Base-by-base conservation (phyloP, 352 stramenopile species). In the Blastocystis sp. region DNA sequence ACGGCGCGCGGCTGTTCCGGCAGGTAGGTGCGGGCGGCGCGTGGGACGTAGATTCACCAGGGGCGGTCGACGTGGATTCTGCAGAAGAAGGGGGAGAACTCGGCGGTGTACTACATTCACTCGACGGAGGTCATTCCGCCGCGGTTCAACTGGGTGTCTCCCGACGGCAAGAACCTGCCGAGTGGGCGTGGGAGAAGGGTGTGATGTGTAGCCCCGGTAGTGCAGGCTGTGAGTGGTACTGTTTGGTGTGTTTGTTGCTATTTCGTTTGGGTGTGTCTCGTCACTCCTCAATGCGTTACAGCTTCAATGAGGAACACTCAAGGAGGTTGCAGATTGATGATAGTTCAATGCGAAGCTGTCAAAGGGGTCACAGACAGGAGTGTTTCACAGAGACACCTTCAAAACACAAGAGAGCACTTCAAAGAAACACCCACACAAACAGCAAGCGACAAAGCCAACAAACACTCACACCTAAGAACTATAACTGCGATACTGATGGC, bases 41-140 rank as follows among this genome's bases (percentile, higher is more conserved):
- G 34, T 74, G 64, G 38, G 3, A 52, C 34, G 1, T 52, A 77
- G 66, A 19, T 77, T 54, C 34, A 77, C 3, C 19, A 28, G 34
- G 66, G 34, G n/a, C 21, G 2, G 43, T 60, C 14, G 19, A 19
- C 19, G 52, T 77, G 66, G 66, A 34, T 77, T 19, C 66, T 77
- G 11, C 66, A n/a, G 42, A 54, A 60, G 2, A 60, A 54, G 38
- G 66, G 40, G 28, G 40, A 21, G n/a, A 34, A 52, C 34, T 24
- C 43, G 40, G 21, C 38, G 43, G 34, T 34, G 19, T 77, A 77
- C 34, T 45, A 45, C 3, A 77, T 77, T 24, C 7, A 77, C 66
- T 77, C 66, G 19, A n/a, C 66, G 1, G 66, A 77, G 21, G 21
- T 77, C 38, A 52, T 77, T 77, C 66, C 66, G 4, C 66, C 66